Evolutionary conservation across 305 asterid genomes (phyloP), one percentile per base, ranked within the genome.

Genomic region (Rubia peregrina): DNA sequence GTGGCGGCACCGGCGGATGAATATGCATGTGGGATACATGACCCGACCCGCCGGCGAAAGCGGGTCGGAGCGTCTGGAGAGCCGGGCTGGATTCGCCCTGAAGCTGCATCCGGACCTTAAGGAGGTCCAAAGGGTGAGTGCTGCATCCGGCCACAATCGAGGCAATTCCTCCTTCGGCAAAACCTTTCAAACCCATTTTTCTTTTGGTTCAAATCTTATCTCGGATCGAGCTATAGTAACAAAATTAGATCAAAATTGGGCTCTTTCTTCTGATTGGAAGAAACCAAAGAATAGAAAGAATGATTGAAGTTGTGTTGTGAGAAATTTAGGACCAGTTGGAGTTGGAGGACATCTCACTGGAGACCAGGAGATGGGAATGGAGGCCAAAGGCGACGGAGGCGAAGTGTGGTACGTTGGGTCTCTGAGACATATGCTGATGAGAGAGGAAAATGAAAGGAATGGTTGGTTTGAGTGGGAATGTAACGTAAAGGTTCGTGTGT

Each of bases 141-240:
- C 86, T 79, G 74, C 98, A 92, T 0, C 98, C 98, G 0, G 98
- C 98, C 21, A 92, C 78, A 30, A 92, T 88, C 4, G 98, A 92
- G 44, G 98, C 96, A 51, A 92, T 79, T 30, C 98, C 98, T 17
- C 98, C 98, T 80, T 92, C 97, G 71, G 84, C 87, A 81, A 92
- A 92, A 71, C 98, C 97, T 63, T 89, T 90, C 11, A 84, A 51
- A 62, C 96, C 98, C 98, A 92, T 92, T 0, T 17, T 67, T 13
- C 51, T 10, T 4, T 8, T 17, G 24, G 6, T 7, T 9, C 10
- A 16, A 40, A 9, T 7, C 9, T 33, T 30, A 62, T 33, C 44
- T 62, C 5, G 33, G 19, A 14, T 62, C 21, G 16, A 57, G 8
- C 5, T 4, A n/a, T 33, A 4, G 36, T 33, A 22, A 26, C 26